Conservation (phyloP, 1,284 basidiomycete genomes). For the Kalmanozyma brasiliensis region DNA sequence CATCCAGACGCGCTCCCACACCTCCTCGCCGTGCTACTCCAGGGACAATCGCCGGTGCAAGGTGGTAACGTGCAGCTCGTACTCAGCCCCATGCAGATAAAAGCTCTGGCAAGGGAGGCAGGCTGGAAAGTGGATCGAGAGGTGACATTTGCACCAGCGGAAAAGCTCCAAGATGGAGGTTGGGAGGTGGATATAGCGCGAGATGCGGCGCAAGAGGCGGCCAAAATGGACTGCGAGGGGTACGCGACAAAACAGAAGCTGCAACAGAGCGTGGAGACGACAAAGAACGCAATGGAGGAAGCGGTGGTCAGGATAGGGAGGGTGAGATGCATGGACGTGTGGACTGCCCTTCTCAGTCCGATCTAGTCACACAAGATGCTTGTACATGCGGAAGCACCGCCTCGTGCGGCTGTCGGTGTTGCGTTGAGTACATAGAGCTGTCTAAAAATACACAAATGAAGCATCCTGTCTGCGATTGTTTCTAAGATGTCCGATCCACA, state of each 20-base stretch:
- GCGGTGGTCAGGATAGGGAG: slow-evolving; percentile 6
- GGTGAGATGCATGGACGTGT: slow-evolving; percentile 31
- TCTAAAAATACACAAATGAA: slow-evolving; percentile 3
- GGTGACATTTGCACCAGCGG: slow-evolving; percentile 11
- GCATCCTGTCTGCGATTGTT: background rate
- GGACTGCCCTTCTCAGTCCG: slow-evolving; percentile 27
- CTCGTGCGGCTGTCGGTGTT: no score
- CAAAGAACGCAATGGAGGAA: slow-evolving; percentile 24
- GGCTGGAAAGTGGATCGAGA: slow-evolving; percentile 21
- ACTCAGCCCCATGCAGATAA: slow-evolving; percentile 18
- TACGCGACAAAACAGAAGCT: slow-evolving; percentile 5
- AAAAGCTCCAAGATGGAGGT: slow-evolving; percentile 22
- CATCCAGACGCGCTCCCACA: slow-evolving; percentile 24
- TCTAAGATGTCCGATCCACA: slow-evolving; percentile 16
- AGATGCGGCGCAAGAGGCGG: slow-evolving; percentile 9
- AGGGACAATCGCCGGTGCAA: slow-evolving; percentile 20
- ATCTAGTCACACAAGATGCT: background rate
- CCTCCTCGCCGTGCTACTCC: slow-evolving; percentile 21
- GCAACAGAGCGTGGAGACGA: slow-evolving; percentile 16
- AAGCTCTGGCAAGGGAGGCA: slow-evolving; percentile 5
- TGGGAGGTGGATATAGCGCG: slow-evolving; percentile 28
- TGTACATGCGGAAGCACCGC: background rate
- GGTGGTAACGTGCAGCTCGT: slow-evolving; percentile 14
- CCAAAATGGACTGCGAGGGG: background rate
- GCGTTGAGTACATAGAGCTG: background rate